Percentiles rank a stretch among this genome's conserved stretches.
Conservation (phyloP, 2,329 filamentous ascomycete genomes). For the Alternaria angustiovoidea region DNA sequence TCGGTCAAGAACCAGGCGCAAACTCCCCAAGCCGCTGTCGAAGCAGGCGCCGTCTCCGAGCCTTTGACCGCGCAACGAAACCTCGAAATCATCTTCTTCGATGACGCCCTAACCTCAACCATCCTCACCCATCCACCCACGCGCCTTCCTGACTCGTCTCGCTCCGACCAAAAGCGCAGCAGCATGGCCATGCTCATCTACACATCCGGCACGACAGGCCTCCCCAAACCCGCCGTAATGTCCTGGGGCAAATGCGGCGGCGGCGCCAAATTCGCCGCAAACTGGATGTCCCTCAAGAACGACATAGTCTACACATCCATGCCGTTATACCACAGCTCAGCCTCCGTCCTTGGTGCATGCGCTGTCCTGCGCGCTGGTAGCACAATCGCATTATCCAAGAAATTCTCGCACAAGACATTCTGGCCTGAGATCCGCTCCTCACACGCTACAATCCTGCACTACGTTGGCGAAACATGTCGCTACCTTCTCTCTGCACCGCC, state of each 20-base stretch:
- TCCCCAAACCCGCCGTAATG: slow-evolving; percentile 48
- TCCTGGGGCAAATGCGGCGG: slow-evolving; percentile 36
- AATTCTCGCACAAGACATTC: slow-evolving; percentile 50
- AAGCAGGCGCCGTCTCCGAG: slow-evolving; percentile 17
- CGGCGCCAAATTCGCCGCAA: slow-evolving; percentile 27
- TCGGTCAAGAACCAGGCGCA: slow-evolving; percentile 31
- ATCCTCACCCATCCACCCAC: slow-evolving; percentile 40
- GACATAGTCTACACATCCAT: slow-evolving; percentile 50
- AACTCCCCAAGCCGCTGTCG: slow-evolving; percentile 14
- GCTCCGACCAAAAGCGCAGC: slow-evolving; percentile 31
- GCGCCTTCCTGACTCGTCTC: slow-evolving; percentile 41
- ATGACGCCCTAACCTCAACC: slow-evolving; percentile 33
- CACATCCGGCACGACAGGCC: slow-evolving; percentile 50
- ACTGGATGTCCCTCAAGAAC: slow-evolving; percentile 38
- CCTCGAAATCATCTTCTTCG: slow-evolving; percentile 45
- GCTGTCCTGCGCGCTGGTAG: slow-evolving; percentile 36
- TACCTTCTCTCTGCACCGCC: slow-evolving; percentile 49
- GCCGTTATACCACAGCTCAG: slow-evolving; percentile 50
- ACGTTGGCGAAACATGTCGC: slow-evolving; percentile 52
- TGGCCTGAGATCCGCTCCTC: slow-evolving; percentile 48
- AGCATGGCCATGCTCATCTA: slow-evolving; percentile 51
- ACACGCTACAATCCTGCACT: slow-evolving; percentile 51
- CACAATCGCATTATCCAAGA: slow-evolving; percentile 40
- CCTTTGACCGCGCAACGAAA: slow-evolving; percentile 24
- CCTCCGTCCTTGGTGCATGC: slow-evolving; percentile 41